Evolutionary conservation across 2,329 filamentous ascomycete genomes (phyloP), one percentile per base, ranked within the genome.

Genomic region (Colletotrichum truncatum): DNA sequence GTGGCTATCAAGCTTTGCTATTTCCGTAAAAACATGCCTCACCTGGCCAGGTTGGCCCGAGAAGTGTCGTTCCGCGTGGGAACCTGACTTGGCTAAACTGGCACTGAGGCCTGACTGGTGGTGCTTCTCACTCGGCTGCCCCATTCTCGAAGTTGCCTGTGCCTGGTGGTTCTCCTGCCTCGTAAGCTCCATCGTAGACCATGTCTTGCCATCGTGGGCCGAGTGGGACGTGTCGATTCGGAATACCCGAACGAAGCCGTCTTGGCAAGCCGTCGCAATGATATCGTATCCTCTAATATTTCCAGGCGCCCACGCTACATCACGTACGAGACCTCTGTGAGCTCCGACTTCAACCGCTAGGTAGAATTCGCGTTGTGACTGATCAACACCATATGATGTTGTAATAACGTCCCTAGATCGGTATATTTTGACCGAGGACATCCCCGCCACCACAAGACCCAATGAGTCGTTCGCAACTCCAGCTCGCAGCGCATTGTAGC

Each of bases 261-360:
- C 96, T 77, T 97, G 97, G 75, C 93, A 96, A 3, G 94, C 95
- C 6, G 94, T 97, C 3, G 95, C 96, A 71, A 98, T 87, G 62
- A 95, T 86, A 76, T 99, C 96, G 75, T 93, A 95, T 1, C 95
- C 95, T 38, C 94, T 84, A 72, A 97, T 93, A 69, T 94, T 97
- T 11, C 94, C 95, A 49, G 94, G 92, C 1, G 95, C 93, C 96
- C 96, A 99, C 2, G 93, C 91, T 1, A 98, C 87, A 75, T 98
- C 94, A 49, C 95, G 86, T 6, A 98, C 92, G 38, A 98, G 84
- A 1, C 90, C 89, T 7, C 87, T 85, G 71, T 97, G 92, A 2
- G 89, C 89, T 28, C 84, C 83, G 14, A 98, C 82, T 73, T 94
- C 91, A 18, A 91, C 89, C 0, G 94, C 94, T 7, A 93, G 87